Base-by-base conservation (phyloP, 768 basidiomycete genomes). In the Auriculariales sp. region DNA sequence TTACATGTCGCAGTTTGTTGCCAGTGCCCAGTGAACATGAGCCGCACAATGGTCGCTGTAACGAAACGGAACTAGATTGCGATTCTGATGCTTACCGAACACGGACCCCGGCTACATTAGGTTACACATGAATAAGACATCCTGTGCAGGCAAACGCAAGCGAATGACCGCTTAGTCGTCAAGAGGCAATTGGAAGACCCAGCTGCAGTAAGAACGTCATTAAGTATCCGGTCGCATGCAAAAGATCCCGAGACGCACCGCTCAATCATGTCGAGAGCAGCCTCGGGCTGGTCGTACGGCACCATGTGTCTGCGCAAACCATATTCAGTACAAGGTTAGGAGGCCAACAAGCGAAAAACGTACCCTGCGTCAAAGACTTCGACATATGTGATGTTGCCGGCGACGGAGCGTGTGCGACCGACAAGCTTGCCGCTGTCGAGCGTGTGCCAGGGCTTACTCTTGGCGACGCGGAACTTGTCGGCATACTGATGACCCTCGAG, bases 281-380 rank as follows among this genome's bases (percentile, higher is more conserved):
- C 91, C 58, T 87, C 84, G 1, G 91, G 84, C 59, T 93, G 89
- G 64, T 97, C 89, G 59, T 73, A 81, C 3, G 91, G 90, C 6
- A 88, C 88, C 89, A 91, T 85, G 61, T 90, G 87, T 30, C 86
- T 87, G 56, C 4, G 52, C 53, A 54, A 39, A 49, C 44, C 33
- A 49, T 46, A n/a, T 27, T 50, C 48, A 51, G 47, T 32, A 48
- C 27, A 5, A 28, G 31, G 24, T 33, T 28, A 47, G 34, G 2
- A 24, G 19, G 15, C 3, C 25, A 30, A 34, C 33, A 19, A 22
- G n/a, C 15, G 30, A 17, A 50, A 27, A 6, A 65, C 80, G 55
- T 64, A 91, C 74, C 92, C 92, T 27, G 91, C 87, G 56, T 85
- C 81, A 56, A 75, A 68, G 29, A 94, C 72, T 33, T 72, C 72